phyloP scores from a whole-genome alignment of 2,329 filamentous ascomycete genomes.

The Alternaria burnsii region DNA sequence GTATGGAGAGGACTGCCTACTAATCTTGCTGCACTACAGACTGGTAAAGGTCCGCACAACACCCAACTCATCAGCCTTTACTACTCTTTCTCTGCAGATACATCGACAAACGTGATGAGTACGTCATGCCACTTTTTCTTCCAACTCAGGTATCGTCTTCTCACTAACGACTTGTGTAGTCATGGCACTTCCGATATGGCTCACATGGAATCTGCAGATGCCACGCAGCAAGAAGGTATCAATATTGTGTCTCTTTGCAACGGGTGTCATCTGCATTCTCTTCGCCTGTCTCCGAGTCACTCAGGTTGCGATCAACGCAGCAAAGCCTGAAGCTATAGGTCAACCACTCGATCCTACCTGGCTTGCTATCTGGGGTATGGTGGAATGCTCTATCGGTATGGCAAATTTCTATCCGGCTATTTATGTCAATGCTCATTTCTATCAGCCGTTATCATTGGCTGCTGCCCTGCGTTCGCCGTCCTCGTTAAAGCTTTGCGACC shows the following conservation, averaged over 20 bases:
- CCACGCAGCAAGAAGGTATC: conserved; percentile 40
- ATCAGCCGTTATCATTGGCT: background rate
- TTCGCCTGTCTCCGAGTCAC: conserved; percentile 34
- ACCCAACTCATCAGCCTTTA: conserved; percentile 36
- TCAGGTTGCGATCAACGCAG: conserved; percentile 39
- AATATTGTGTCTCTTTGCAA: conserved; percentile 32
- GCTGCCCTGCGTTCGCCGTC: conserved; percentile 25
- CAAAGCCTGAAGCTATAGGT: conserved; percentile 27
- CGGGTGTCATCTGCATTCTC: conserved; percentile 20
- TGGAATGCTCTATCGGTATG: conserved; percentile 43
- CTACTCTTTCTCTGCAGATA: conserved; percentile 34
- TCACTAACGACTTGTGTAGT: conserved; percentile 15
- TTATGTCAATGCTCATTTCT: background rate
- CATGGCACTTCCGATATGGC: conserved; percentile 45
- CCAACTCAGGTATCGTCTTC: background rate
- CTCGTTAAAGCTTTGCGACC: conserved; percentile 12
- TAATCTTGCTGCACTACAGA: background rate
- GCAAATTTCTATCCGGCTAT: background rate
- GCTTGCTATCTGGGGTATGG: conserved; percentile 47
- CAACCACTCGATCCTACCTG: conserved; percentile 35
- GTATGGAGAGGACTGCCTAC: background rate
- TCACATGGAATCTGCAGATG: conserved; percentile 48
- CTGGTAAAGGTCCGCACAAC: conserved; percentile 9
- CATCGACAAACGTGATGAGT: conserved; percentile 45
- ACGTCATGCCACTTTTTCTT: background rate